These are phyloP conservation scores for Cercis canadensis DNA, from an alignment of 306 rosid species.

Conservation along the genomic window DNA sequence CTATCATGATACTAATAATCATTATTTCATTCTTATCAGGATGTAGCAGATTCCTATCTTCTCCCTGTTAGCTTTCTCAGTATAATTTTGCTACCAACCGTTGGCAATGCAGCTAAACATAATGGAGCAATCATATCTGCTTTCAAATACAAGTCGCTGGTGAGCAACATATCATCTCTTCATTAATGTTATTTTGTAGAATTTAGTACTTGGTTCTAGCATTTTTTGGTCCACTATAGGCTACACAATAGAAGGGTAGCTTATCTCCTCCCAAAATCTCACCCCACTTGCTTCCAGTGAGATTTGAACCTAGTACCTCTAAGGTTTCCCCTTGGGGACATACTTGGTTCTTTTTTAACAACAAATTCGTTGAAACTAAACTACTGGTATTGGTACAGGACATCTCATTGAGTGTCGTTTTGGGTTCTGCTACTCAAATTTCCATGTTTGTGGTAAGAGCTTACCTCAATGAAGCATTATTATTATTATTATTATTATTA, in stretches of 20 bases:
- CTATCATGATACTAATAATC: not conserved
- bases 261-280: no score
- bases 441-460: conserved; percentile 83
- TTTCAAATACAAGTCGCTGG: conserved; percentile 82
- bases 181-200: conserved; percentile 5
- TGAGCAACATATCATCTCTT: conserved; percentile 31
- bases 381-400: conserved; percentile 57
- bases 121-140: conserved; percentile 95
- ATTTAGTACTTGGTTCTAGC: not conserved
- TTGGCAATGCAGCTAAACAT: conserved; percentile 98
- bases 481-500: no score
- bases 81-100: conserved; percentile 89
- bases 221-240: no score
- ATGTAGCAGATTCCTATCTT: no score
- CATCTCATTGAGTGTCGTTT: conserved; percentile 82
- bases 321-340: no score
- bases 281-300: no score
- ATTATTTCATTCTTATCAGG: conserved; percentile 47
- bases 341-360: not conserved
- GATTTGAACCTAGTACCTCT: no score
- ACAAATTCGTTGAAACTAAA: conserved; percentile 16
- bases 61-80: conserved; percentile 88
- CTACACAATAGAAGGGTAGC: no score
- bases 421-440: conserved; percentile 95
- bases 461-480: no score